A percentile compares a stretch with the other conserved stretches of the same genome.
phyloP scores from a whole-genome alignment of 306 rosid species.

The Senna siamea region DNA sequence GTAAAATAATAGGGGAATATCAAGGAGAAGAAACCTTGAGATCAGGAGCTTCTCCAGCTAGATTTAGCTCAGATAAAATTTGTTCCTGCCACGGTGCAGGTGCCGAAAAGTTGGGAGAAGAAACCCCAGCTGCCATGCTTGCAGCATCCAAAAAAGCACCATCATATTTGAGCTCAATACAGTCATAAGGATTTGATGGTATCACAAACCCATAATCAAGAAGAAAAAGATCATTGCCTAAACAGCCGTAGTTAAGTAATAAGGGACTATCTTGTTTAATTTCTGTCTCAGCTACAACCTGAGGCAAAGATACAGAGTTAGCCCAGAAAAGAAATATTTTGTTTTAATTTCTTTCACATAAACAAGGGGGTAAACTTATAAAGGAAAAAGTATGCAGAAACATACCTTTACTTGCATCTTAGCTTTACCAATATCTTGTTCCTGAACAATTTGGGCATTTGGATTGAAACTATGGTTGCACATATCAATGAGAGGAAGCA shows the following conservation, averaged over 20 bases:
- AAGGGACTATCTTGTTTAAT: slow-evolving; percentile 68
- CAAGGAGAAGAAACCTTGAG: slow-evolving; percentile 68
- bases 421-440: slow-evolving; percentile 53
- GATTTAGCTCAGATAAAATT: slow-evolving; percentile 68
- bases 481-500: slow-evolving; percentile 98
- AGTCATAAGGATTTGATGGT: slow-evolving; percentile 78
- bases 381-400: slow-evolving; percentile 14
- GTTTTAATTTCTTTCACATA: slow-evolving; percentile 23
- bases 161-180: slow-evolving; percentile 84
- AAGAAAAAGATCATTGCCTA: slow-evolving; percentile 81
- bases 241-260: slow-evolving; percentile 75
- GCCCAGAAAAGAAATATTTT: slow-evolving; percentile 25
- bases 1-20: not conserved
- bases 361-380: not conserved
- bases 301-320: slow-evolving; percentile 41
- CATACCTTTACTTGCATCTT: slow-evolving; percentile 76
- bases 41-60: slow-evolving; percentile 74
- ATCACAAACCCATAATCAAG: slow-evolving; percentile 92
- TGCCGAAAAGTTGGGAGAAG: slow-evolving; percentile 70
- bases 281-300: slow-evolving; percentile 86
- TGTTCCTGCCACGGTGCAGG: slow-evolving; percentile 82
- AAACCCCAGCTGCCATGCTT: slow-evolving; percentile 84
- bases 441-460: slow-evolving; percentile 81
- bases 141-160: slow-evolving; percentile 92
- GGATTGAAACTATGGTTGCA: slow-evolving; percentile 95